phyloP scores from a whole-genome alignment of 768 basidiomycete genomes.

The Naganishia antarctica region DNA sequence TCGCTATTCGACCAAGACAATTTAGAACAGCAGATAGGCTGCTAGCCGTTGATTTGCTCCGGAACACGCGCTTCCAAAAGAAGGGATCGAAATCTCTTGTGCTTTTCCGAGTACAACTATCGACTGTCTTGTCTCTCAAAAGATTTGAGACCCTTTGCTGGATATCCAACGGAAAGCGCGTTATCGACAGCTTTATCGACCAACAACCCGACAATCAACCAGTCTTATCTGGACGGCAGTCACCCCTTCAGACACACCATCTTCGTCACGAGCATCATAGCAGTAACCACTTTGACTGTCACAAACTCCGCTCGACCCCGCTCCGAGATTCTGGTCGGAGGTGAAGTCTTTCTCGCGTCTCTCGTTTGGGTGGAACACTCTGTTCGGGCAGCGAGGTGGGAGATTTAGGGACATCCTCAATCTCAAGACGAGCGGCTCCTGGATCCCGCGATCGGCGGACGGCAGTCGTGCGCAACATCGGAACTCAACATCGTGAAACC shows the following conservation, averaged over 20 bases:
- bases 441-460: no score
- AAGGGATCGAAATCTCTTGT: conserved; percentile 11
- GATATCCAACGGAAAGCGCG: neutral
- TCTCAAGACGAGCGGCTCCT: no score
- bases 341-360: neutral
- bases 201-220: no score
- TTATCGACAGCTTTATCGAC: neutral
- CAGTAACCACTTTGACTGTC: no score
- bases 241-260: neutral
- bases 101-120: conserved; percentile 11
- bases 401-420: no score
- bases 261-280: neutral
- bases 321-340: no score
- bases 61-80: neutral
- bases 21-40: neutral
- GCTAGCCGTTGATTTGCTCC: neutral
- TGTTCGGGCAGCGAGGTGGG: no score
- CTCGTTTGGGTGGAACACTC: neutral
- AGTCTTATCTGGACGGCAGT: neutral
- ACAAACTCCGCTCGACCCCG: no score
- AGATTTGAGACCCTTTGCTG: conserved; percentile 9
- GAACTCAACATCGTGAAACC: neutral
- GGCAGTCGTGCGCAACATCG: no score
- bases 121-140: conserved; percentile 11
- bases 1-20: conserved; percentile 8